Evolutionary conservation across 1,284 basidiomycete genomes (phyloP).

Genomic region (Fistulinella staudtii): DNA sequence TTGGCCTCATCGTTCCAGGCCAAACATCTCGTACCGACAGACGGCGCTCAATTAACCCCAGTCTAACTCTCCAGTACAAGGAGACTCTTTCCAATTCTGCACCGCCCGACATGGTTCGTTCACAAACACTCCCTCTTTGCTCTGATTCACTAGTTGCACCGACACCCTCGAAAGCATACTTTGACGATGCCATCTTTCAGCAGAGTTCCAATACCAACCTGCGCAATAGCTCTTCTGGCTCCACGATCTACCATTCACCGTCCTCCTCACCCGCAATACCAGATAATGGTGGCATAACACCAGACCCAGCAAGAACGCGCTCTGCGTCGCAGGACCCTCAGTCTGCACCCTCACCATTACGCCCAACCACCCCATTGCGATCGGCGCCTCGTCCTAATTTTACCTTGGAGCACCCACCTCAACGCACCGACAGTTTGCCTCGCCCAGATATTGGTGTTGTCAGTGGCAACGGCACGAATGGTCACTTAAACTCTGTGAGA

Average conservation of each 20-base stretch:
- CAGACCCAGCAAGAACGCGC: slow-evolving; percentile 21
- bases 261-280: slow-evolving; percentile 28
- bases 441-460: slow-evolving; percentile 5
- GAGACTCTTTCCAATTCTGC: slow-evolving; percentile 30
- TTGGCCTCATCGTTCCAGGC: slow-evolving; percentile 24
- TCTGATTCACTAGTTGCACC: slow-evolving; percentile 19
- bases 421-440: slow-evolving; percentile 25
- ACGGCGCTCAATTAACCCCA: slow-evolving; percentile 44
- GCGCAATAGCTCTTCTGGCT: slow-evolving; percentile 29
- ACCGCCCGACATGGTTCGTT: slow-evolving; percentile 36
- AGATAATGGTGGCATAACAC: slow-evolving; percentile 17
- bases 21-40: slow-evolving; percentile 34
- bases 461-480: slow-evolving; percentile 4
- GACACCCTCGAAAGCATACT: slow-evolving; percentile 15
- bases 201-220: slow-evolving; percentile 21
- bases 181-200: slow-evolving; percentile 17
- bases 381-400: slow-evolving; percentile 17
- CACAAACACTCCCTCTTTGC: slow-evolving; percentile 27
- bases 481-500: slow-evolving; percentile 8
- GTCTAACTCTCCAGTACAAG: slow-evolving; percentile 32
- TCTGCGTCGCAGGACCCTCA: slow-evolving; percentile 25
- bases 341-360: slow-evolving; percentile 1
- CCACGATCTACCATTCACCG: slow-evolving; percentile 31
- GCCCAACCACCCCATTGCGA: slow-evolving; percentile 17
- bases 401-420: slow-evolving; percentile 25